phyloP scores from a whole-genome alignment of 225 moss, liverwort and hornwort species.

The Pseudoscleropodium purum region DNA sequence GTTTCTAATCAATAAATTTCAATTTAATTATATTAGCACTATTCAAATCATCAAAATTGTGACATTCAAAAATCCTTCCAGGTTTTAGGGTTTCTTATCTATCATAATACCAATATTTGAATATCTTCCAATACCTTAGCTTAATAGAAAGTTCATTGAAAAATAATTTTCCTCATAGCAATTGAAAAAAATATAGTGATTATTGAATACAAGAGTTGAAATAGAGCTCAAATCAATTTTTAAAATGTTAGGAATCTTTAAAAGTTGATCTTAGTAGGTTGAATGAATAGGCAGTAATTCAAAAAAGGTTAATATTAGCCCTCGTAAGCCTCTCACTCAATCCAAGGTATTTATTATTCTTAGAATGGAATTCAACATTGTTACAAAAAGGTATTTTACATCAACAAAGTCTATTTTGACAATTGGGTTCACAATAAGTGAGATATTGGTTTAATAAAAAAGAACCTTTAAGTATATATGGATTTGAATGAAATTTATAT shows the following conservation, averaged over 20 bases:
- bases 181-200: not conserved
- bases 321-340: rapidly evolving
- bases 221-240: not conserved
- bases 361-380: too few species aligned
- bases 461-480: not conserved
- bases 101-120: rapidly evolving
- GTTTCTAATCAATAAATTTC: not conserved
- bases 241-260: not conserved
- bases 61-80: rapidly evolving
- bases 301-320: not conserved
- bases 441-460: too few species aligned
- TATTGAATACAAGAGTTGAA: too few species aligned
- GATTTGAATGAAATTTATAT: not conserved
- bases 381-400: too few species aligned
- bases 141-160: not conserved
- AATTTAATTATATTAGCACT: not conserved
- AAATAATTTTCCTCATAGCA: not conserved
- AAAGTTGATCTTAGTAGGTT: not conserved
- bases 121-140: rapidly evolving
- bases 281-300: not conserved
- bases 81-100: not conserved
- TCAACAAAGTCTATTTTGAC: not conserved
- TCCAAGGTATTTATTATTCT: too few species aligned
- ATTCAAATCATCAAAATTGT: rapidly evolving
- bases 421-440: rapidly evolving